Evolutionary conservation across 768 basidiomycete genomes (phyloP), one percentile per base, ranked within the genome.

Genomic region (Ephemerocybe angulata): DNA sequence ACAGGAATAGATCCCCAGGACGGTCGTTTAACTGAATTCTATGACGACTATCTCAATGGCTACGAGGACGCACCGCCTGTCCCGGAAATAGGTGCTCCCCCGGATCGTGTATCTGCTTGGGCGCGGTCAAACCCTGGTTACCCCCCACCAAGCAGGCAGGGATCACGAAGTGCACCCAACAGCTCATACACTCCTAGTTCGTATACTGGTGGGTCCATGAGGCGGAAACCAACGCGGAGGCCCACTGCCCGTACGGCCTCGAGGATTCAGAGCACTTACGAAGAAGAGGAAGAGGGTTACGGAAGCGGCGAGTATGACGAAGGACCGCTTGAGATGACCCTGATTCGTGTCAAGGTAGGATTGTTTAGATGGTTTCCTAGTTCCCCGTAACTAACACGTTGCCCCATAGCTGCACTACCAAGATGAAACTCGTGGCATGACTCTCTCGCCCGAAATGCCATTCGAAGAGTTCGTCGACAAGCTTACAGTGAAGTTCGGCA

Each of bases 361-460:
- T 27, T 10, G 4, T 3, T 42, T 38, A 12, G 50, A 54, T 37
- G 27, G 37, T 50, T 35, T 15, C 55, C 22, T 46, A 37, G n/a
- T 27, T 30, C 27, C 12, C 30, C 24, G 31, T 25, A 25, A 19
- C 33, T 53, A 17, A 48, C 10, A 30, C 19, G 8, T 3, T 27
- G 24, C 43, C 24, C 22, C 29, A 7, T 59, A 93, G 91, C 75
- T 96, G 24, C 88, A 93, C 68, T 90, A 89, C 68, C 77, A 85
- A 51, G 84, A 82, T 46, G 90, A 93, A 55, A 82, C 88, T 54
- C 86, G 93, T 41, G 93, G 92, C 40, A 94, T 95, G 91, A 82
- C 88, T 13, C 70, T 95, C 38, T 72, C 80, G 10, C 82, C 88
- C 0, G 81, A 83, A 24, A 78, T 77, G n/a, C 62, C 81, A 1